Evolutionary conservation across 1,284 basidiomycete genomes (phyloP), one percentile per base, ranked within the genome.

Genomic region (Irpex lacteus): DNA sequence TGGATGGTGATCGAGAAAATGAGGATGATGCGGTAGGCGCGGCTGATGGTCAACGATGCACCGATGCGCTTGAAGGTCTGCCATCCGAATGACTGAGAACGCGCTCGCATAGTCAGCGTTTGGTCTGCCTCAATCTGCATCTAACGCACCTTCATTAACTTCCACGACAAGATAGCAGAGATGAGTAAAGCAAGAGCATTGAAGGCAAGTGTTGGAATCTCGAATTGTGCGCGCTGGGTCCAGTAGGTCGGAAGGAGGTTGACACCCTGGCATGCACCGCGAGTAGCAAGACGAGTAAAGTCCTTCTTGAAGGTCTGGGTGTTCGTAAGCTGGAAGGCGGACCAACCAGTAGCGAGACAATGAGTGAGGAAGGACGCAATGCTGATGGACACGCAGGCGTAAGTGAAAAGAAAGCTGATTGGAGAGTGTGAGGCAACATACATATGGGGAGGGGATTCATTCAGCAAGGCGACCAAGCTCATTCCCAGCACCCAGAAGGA

Each of bases 41-140:
- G 83, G 73, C 90, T 89, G 74, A 92, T 91, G 8, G 80, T 81
- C 66, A 85, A 77, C 5, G 87, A 90, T n/a, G 91, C 90, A 55
- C 90, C 91, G 61, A 93, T 86, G 64, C 90, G 87, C 74, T 92
- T 92, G 83, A 92, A 93, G 0, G 91, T 93, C 74, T 91, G 88
- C 90, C 90, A 92, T 54, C 90, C 89, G 71, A 90, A 93, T 34
- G 83, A 73, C 91, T 92, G 63, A 4, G 19, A 63, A 53, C 2
- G 11, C 47, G 18, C 5, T 26, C 19, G 18, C 21, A 26, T 1
- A 18, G 18, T 53, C 50, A 53, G 15, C 21, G 8, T 56, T 15
- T 55, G 53, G 8, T 37, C 6, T 18, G 44, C 5, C 49, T 15
- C 57, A 59, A 44, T 38, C 11, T 18, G 56, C 19, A 44, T n/a